phyloP scores from a whole-genome alignment of 2,329 filamentous ascomycete species.

The Trichoderma lentiforme region DNA sequence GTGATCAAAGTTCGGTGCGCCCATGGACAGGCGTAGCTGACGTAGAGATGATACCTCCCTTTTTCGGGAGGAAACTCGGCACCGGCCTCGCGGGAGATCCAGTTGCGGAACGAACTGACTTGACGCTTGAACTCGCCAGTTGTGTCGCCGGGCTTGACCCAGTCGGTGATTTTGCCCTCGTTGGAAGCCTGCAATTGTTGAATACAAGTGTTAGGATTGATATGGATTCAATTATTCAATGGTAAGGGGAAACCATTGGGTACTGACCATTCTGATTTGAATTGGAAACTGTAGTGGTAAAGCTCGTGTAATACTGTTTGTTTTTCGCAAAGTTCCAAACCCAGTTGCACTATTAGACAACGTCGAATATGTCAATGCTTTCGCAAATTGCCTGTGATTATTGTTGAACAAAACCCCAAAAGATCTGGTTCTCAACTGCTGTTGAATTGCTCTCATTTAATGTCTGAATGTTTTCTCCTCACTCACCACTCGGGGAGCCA shows the following conservation, averaged over 20 bases:
- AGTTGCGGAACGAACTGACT: conserved; percentile 76
- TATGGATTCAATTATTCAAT: background rate
- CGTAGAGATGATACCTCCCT: conserved; percentile 89
- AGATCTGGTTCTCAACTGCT: background rate
- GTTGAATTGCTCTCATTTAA: conserved; percentile 8
- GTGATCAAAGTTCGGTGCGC: conserved; percentile 84
- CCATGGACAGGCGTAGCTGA: conserved; percentile 94
- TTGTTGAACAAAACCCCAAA: background rate
- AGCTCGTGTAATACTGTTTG: background rate
- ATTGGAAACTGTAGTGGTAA: background rate
- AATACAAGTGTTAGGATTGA: conserved; percentile 29
- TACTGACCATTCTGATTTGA: conserved; percentile 10
- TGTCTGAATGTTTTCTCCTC: background rate
- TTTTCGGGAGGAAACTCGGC: conserved; percentile 81
- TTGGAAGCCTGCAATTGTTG: conserved; percentile 23
- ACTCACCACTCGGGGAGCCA: background rate
- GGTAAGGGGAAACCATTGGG: background rate
- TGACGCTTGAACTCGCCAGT: conserved; percentile 92
- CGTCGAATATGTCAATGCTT: background rate
- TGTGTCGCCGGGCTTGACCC: conserved; percentile 74
- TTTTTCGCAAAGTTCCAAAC: background rate
- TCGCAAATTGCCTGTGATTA: background rate
- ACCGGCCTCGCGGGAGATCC: conserved; percentile 67
- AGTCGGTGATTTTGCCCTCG: conserved; percentile 63
- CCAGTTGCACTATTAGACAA: background rate